phyloP scores from a whole-genome alignment of 495 filamentous ascomycete genomes.

The Hypomontagnella submonticulosa region DNA sequence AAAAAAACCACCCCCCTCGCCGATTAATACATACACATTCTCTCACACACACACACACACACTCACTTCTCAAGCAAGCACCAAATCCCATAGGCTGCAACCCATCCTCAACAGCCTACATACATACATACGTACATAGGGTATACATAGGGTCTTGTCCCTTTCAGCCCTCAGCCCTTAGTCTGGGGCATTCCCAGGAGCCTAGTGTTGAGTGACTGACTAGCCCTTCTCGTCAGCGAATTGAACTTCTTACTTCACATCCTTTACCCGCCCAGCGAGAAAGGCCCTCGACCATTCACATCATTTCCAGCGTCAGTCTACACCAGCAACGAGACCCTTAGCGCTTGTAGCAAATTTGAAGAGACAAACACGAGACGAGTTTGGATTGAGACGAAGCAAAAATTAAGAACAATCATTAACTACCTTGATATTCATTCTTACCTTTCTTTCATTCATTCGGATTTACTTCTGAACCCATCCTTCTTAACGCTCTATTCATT shows the following conservation, averaged over 20 bases:
- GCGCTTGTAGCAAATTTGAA: constrained; percentile 30
- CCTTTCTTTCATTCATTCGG: constrained; percentile 30
- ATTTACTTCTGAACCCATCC: constrained; percentile 22
- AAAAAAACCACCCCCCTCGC: constrained; percentile 22
- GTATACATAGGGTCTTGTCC: constrained; percentile 4
- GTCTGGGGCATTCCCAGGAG: constrained; percentile 15
- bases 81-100: constrained; percentile 41
- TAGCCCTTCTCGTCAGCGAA: constrained; percentile 45
- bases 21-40: too few relatives aligned
- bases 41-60: background rate
- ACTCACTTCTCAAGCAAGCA: background rate
- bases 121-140: too few relatives aligned
- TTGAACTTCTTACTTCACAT: constrained; percentile 41
- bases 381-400: constrained; percentile 15
- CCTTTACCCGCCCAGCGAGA: constrained; percentile 41
- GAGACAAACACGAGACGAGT: constrained; percentile 19
- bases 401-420: constrained; percentile 10
- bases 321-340: constrained; percentile 24
- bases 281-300: constrained; percentile 42
- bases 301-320: constrained; percentile 30
- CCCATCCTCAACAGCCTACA: constrained; percentile 12
- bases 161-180: constrained; percentile 40
- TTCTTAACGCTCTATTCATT: constrained; percentile 23
- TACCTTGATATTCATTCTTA: constrained; percentile 17
- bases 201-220: constrained; percentile 27